Percentiles rank a stretch among this genome's conserved stretches.
These are phyloP conservation scores for Aspergillus cejpii DNA, from an alignment of 2,329 filamentous ascomycete species.

Conservation along the genomic window DNA sequence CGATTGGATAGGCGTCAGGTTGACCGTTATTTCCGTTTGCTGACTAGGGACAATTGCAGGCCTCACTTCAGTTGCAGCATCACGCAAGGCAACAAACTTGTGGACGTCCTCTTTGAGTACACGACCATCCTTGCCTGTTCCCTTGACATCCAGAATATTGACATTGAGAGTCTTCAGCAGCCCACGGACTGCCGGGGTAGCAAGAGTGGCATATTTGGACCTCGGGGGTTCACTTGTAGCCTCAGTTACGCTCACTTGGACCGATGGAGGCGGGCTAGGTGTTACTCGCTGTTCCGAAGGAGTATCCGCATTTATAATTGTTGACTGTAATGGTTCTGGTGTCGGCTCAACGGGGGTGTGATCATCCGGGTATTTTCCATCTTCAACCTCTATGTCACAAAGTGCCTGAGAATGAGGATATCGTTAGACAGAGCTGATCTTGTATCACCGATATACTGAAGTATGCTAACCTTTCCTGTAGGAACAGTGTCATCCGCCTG, in stretches of 20 bases:
- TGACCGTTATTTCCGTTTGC: conserved; percentile 62
- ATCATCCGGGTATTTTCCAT: conserved; percentile 61
- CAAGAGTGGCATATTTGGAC: conserved; percentile 65
- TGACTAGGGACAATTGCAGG: conserved; percentile 35
- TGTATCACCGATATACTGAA: neutral
- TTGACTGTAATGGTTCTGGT: conserved; percentile 21
- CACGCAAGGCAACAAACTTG: conserved; percentile 55
- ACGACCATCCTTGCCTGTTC: conserved; percentile 83
- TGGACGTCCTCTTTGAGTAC: conserved; percentile 90
- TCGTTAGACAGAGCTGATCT: conserved; percentile 8
- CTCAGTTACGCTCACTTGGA: conserved; percentile 1
- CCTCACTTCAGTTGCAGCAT: conserved; percentile 29
- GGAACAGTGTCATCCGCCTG: conserved; percentile 94
- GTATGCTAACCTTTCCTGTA: conserved; percentile 60
- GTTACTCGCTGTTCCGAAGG: conserved; percentile 16
- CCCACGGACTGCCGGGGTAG: conserved; percentile 87
- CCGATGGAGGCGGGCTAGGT: conserved; percentile 1
- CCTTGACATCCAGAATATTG: conserved; percentile 68
- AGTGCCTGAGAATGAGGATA: conserved; percentile 55
- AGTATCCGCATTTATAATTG: conserved; percentile 11
- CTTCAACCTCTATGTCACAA: conserved; percentile 89
- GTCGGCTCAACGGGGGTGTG: conserved; percentile 25
- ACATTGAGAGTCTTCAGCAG: conserved; percentile 73
- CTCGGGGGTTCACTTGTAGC: conserved; percentile 12
- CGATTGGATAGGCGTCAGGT: conserved; percentile 70